A percentile compares a stretch with the other conserved stretches of the same genome.
phyloP scores from a whole-genome alignment of 495 filamentous ascomycete genomes.

The Penicillium steckii region DNA sequence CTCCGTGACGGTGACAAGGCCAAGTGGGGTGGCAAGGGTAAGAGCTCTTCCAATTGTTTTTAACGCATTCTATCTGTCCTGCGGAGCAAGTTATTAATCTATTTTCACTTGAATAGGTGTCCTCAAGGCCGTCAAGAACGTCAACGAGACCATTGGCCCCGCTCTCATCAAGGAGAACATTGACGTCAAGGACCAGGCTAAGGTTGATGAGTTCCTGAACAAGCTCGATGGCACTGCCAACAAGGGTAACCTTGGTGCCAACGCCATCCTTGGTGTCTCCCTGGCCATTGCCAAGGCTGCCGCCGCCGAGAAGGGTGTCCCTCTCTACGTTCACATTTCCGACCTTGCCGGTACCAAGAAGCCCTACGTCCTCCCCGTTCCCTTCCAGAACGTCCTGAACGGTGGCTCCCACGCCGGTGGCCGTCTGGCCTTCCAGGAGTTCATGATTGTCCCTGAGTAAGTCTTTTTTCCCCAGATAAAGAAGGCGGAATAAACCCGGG shows the following conservation, averaged over 20 bases:
- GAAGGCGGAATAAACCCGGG: no score
- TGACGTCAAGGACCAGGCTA: slow-evolving; percentile 95
- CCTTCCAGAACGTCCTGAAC: slow-evolving; percentile 99
- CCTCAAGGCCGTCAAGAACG: slow-evolving; percentile 90
- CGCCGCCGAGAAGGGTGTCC: slow-evolving; percentile 96
- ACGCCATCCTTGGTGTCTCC: slow-evolving; percentile 96
- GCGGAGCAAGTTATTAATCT: background rate
- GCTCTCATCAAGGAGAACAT: slow-evolving; percentile 88
- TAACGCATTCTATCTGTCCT: background rate
- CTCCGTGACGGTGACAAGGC: slow-evolving; percentile 98
- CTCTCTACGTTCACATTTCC: slow-evolving; percentile 96
- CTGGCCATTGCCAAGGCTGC: slow-evolving; percentile 97
- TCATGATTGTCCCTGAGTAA: slow-evolving; percentile 97
- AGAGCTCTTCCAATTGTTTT: slow-evolving; percentile 15
- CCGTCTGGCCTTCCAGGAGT: slow-evolving; percentile 98
- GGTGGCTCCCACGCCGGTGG: slow-evolving; percentile 99
- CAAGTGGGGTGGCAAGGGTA: slow-evolving; percentile 94
- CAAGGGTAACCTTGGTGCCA: slow-evolving; percentile 98
- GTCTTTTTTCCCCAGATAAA: slow-evolving; percentile 19
- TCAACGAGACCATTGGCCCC: slow-evolving; percentile 90
- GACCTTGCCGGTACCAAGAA: slow-evolving; percentile 99
- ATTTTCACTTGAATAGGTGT: slow-evolving; percentile 53
- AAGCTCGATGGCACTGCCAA: slow-evolving; percentile 93
- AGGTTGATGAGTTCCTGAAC: slow-evolving; percentile 92
- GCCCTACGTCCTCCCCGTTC: slow-evolving; percentile 98